A percentile compares a stretch with the other conserved stretches of the same genome.
These are phyloP conservation scores for Tolypocladium album DNA, from an alignment of 2,329 filamentous ascomycete genomes.

Conservation along the genomic window DNA sequence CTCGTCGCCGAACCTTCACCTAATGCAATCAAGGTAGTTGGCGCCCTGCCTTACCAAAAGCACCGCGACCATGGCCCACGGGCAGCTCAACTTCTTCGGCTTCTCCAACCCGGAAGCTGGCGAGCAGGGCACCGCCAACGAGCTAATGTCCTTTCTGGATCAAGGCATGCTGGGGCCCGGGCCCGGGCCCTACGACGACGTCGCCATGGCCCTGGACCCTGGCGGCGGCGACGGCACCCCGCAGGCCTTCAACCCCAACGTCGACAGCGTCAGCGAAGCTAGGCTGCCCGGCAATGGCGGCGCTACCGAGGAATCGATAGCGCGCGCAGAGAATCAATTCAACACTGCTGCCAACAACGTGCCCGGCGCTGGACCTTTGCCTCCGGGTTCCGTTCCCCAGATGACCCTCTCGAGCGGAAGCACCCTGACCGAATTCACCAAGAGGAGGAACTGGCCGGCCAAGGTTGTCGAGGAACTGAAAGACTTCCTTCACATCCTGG, in stretches of 20 bases:
- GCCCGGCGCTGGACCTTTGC: constrained; percentile 30
- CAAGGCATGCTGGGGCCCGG: constrained; percentile 24
- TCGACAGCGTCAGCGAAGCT: constrained; percentile 9
- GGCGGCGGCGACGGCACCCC: constrained; percentile 11
- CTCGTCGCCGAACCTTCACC: neutral
- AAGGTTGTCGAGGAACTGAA: constrained; percentile 82
- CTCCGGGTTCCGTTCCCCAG: constrained; percentile 25
- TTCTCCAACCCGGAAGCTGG: constrained; percentile 5
- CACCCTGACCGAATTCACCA: constrained; percentile 48
- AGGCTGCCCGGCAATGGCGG: constrained; percentile 7
- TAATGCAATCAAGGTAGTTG: neutral
- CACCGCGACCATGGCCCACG: constrained; percentile 3
- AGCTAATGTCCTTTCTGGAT: constrained; percentile 34
- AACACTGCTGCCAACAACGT: constrained; percentile 23
- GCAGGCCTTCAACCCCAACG: constrained; percentile 10
- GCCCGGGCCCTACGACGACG: constrained; percentile 20
- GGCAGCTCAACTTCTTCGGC: constrained; percentile 6
- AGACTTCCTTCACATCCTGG: constrained; percentile 81
- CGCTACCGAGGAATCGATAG: constrained; percentile 18
- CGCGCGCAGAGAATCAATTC: constrained; percentile 21
- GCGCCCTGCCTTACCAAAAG: neutral
- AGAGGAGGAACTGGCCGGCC: constrained; percentile 69
- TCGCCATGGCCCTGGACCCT: constrained; percentile 33
- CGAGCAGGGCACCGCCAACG: constrained; percentile 19
- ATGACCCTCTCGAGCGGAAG: constrained; percentile 23